Evolutionary conservation across 345 rosid genomes (phyloP).

Genomic region (Euphorbia peplus): DNA sequence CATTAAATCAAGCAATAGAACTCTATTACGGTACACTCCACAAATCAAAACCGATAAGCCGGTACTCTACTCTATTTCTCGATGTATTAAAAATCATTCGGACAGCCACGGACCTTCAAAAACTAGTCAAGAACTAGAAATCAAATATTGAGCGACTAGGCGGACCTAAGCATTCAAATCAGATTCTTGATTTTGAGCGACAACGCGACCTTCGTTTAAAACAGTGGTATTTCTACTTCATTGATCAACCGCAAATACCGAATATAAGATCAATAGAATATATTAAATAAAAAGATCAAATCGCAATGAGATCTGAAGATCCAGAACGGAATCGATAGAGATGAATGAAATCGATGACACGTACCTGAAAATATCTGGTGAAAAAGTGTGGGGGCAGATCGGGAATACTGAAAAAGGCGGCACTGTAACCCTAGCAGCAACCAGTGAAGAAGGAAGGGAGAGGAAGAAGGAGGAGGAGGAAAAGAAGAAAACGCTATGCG

Average conservation of each 20-base stretch:
- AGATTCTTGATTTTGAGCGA: no score
- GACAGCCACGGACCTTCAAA: no score
- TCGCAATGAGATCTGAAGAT: not conserved
- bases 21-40: not conserved
- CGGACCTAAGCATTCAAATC: no score
- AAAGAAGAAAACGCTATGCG: slow-evolving; percentile 16
- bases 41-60: not conserved
- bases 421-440: slow-evolving; percentile 34
- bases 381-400: slow-evolving; percentile 13
- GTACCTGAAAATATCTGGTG: slow-evolving; percentile 6
- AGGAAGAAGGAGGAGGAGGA: not conserved
- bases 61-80: no score
- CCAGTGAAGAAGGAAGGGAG: slow-evolving; percentile 1
- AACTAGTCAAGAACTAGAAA: no score
- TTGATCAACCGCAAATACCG: no score
- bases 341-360: not conserved
- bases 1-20: not conserved
- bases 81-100: no score
- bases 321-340: not conserved
- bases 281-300: not conserved
- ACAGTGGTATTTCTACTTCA: no score
- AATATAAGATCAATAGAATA: not conserved
- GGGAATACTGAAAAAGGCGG: slow-evolving; percentile 31
- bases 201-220: no score
- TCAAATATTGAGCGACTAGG: no score